These are phyloP conservation scores for Euphrasia arctica DNA, from an alignment of 305 asterid genomes.

Conservation along the genomic window DNA sequence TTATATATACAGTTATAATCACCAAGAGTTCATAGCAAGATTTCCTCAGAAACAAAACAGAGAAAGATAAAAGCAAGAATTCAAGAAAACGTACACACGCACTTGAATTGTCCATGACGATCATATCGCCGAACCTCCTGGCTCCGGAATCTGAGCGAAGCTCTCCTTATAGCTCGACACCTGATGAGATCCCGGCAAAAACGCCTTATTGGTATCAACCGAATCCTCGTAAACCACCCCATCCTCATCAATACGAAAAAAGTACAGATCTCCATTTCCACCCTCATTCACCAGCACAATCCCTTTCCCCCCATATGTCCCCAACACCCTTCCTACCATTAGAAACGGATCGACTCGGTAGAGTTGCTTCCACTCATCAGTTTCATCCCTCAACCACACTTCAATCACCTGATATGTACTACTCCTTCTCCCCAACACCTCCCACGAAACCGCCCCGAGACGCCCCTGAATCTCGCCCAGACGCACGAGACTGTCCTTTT, in stretches of 20 bases:
- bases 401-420: neutral
- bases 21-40: too few relatives aligned
- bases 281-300: neutral
- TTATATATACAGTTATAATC: too few relatives aligned
- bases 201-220: neutral
- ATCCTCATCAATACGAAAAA: neutral
- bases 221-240: neutral
- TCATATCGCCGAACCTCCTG: neutral
- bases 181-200: neutral
- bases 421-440: neutral
- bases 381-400: neutral
- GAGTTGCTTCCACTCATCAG: neutral
- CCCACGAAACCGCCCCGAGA: neutral
- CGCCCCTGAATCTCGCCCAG: neutral
- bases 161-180: neutral
- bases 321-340: neutral
- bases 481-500: neutral
- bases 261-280: neutral
- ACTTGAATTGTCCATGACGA: neutral
- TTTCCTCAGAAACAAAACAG: neutral
- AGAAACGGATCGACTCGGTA: neutral
- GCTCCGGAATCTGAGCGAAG: neutral
- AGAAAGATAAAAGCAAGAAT: neutral
- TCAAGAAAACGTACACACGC: neutral
- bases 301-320: neutral